These are phyloP conservation scores for Lactifluus piperatus DNA, from an alignment of 768 basidiomycete genomes.

Conservation along the genomic window DNA sequence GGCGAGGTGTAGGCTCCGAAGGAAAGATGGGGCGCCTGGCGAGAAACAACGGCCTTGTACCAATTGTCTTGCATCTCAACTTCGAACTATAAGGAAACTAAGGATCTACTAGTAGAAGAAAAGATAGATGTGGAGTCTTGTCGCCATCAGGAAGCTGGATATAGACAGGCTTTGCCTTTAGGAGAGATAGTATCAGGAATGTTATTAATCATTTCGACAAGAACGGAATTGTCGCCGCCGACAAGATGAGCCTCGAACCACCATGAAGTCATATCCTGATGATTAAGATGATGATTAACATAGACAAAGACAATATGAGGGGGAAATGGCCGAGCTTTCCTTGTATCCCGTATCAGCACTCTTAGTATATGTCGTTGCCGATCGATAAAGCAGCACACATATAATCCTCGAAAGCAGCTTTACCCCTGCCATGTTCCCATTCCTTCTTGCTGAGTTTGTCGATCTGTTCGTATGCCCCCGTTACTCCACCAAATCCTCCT, in stretches of 20 bases:
- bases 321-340: too few species aligned
- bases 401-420: too few species aligned
- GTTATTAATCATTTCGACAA: slow-evolving; percentile 40
- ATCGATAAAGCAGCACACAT: too few species aligned
- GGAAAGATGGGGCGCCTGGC: slow-evolving; percentile 54
- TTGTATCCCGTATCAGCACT: too few species aligned
- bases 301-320: too few species aligned
- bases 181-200: slow-evolving; percentile 75
- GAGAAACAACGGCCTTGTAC: slow-evolving; percentile 87
- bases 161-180: slow-evolving; percentile 73
- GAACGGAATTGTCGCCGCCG: slow-evolving; percentile 33
- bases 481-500: too few species aligned
- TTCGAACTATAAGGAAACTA: slow-evolving; percentile 47
- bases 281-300: too few species aligned
- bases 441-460: too few species aligned
- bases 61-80: slow-evolving; percentile 93
- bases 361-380: too few species aligned
- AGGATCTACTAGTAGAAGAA: not conserved
- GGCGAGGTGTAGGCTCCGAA: slow-evolving; percentile 23
- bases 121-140: slow-evolving; percentile 32
- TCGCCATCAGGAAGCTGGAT: slow-evolving; percentile 70
- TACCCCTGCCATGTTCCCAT: too few species aligned
- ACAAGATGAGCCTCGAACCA: slow-evolving; percentile 38
- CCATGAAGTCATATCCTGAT: slow-evolving; percentile 41
- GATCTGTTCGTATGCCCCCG: too few species aligned